Base-by-base conservation (phyloP, 2,329 filamentous ascomycete species). In the Stagonosporopsis chrysanthemi region DNA sequence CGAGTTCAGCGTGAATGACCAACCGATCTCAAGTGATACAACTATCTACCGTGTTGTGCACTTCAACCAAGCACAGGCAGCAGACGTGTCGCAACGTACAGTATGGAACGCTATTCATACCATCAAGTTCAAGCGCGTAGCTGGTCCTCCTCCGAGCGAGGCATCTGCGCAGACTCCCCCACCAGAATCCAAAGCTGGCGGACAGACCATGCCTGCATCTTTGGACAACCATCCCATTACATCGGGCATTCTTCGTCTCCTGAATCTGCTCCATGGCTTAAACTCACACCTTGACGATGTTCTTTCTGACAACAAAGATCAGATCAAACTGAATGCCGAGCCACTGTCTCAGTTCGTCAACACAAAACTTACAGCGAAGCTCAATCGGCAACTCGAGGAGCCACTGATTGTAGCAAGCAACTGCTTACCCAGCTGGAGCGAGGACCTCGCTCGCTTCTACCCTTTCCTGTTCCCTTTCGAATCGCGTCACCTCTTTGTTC, bases 401-500 rank as follows among this genome's bases (percentile, higher is more conserved):
- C 95, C 95, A 9, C 80, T 99, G 62, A 96, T 99, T 63, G 95
- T 99, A 47, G 95, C 95, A 4, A 98, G 95, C 79, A 96, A 94
- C 71, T 99, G 95, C 74, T 82, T 99, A 35, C 95, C 95, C 4
- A 92, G 86, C 71, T 99, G 95, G 95, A 96, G 92, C 60, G 94
- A 98, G 77, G 95, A 99, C 72, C 80, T 99, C 48, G 92, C 95
- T 9, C 89, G 95, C 31, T 82, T 96, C 1, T 99, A 97, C 73
- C 94, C 95, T 0, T 99, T 99, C 83, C 81, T 99, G 12, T 99
- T 99, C 75, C 95, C 95, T 2, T 99, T 99, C 70, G 95, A 99
- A 81, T 98, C 95, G 1, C 88, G 95, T 12, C 94, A 99, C 77
- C 82, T 99, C 35, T 99, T 99, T 83, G 80, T 99, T 31, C 95